These are phyloP conservation scores for Colletotrichum sp. DNA, from an alignment of 2,329 filamentous ascomycete species.

Conservation along the genomic window DNA sequence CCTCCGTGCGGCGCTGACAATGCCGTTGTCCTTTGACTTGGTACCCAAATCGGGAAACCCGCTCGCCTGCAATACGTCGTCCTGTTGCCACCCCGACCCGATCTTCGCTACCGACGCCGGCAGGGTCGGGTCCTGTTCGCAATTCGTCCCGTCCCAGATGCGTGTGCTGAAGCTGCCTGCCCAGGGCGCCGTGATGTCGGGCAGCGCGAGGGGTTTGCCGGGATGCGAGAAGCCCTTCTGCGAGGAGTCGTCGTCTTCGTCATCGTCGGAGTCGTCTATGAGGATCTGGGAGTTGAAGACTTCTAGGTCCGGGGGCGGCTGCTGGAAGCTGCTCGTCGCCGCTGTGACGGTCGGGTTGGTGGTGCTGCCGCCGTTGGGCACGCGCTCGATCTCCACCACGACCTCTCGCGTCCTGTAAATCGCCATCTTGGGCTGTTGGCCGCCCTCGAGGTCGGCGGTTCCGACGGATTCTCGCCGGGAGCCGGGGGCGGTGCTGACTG, in stretches of 20 bases:
- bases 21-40: background rate
- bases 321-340: background rate
- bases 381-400: constrained; percentile 6
- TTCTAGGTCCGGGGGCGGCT: background rate
- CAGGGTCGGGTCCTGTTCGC: constrained; percentile 9
- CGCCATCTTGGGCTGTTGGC: constrained; percentile 10
- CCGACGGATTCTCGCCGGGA: background rate
- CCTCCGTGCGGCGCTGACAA: background rate
- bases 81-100: background rate
- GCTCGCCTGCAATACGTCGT: background rate
- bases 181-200: constrained; percentile 6
- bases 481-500: background rate
- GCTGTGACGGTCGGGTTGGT: background rate
- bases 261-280: background rate
- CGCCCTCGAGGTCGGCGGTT: background rate
- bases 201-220: background rate
- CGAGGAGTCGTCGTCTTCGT: background rate
- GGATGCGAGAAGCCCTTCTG: background rate
- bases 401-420: constrained; percentile 13
- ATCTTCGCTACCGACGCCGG: constrained; percentile 5
- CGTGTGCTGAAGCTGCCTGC: constrained; percentile 10
- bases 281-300: background rate
- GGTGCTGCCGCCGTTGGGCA: background rate
- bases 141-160: constrained; percentile 18
- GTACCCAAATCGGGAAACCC: background rate